Evolutionary conservation across 164 flowering plant species (phyloP), one percentile per base, ranked within the genome.

Genomic region (Annona cherimola): DNA sequence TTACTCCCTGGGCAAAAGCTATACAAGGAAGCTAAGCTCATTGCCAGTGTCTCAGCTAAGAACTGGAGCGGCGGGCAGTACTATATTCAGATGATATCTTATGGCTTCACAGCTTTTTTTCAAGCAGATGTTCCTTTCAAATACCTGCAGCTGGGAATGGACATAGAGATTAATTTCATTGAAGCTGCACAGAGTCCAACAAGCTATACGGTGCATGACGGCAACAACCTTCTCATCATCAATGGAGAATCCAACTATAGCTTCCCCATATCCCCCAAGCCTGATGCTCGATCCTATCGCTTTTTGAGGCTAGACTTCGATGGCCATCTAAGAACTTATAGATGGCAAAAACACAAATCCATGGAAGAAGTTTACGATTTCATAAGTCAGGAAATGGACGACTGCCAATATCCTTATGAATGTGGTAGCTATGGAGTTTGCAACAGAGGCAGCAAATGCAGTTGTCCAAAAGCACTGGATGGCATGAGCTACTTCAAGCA

Each of bases 341-440:
- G 79, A 7, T 79, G 82, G 80, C 40, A 4, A n/a, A 41, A 50
- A 50, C 8, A 50, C 8, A 14, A 65, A 72, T 64, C 73, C n/a
- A 3, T 4, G 19, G 7, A 18, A 5, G 63, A 1, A 39, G 79
- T 78, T 5, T 73, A 45, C 1, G 83, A 78, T 62, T 44, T 78
- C n/a, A 8, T 76, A 26, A 62, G 39, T 1, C 62, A 44, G 0
- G 0, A 3, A 59, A 6, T 44, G 35, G 63, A 18, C 5, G 75
- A 63, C 1, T 81, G 83, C 55, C 16, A 63, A 11, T 63, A 63
- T 42, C 83, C 83, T 6, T 11, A 42, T 42, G 77, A 61, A 11
- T 81, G 81, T 61, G 83, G 83, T 11, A 55, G 44, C 12, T 73
- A 75, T 71, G 79, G 81, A 1, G 60, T 81, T 55, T 81, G 83